Base-by-base conservation (phyloP, 805 yeast genomes). In the Yarrowia hollandica region DNA sequence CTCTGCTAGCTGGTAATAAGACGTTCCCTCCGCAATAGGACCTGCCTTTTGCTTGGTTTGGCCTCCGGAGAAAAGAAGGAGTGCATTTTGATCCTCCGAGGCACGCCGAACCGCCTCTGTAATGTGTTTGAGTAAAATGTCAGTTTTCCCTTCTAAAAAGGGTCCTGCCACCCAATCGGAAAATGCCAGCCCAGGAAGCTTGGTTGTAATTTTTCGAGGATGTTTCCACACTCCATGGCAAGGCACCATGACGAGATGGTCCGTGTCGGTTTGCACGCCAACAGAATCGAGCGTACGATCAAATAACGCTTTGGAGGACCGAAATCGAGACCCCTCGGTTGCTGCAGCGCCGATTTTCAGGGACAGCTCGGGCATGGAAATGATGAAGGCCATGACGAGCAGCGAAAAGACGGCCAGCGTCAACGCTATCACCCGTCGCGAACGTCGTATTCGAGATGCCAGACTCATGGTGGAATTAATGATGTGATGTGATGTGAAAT, bases 201-300 rank as follows among this genome's bases (percentile, higher is more conserved):
- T 33, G 11, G 30, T 10, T 15, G 16, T 10, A 12, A 14, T 11
- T 11, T 31, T 28, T 11, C 55, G n/a, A 5, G 44, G 34, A 14
- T 8, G 44, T 31, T 41, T 55, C 50, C 48, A 55, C 5, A 55
- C 38, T 5, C 50, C 59, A 12, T 55, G 59, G 10, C 59, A 38
- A 4, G 59, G 59, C 1, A 55, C 59, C 39, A 55, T 21, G 12
- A 55, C 21, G 11, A 55, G 50, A 7, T 52, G 58, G n/a, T 35
- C 44, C 11, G 38, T 48, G 39, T 48, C 55, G 3, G 21, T 48
- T 7, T 21, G 12, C 9, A 48, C 21, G 4, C 15, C 39, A 3
- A 5, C 14, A n/a, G 31, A 9, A 16, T 48, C 55, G 15, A 48
- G 4, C 14, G 39, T 48, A 7, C 15, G 30, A 30, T 48, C 55